A percentile compares a stretch with the other conserved stretches of the same genome.
These are phyloP conservation scores for Pilatotrama ljubarskyi DNA, from an alignment of 768 basidiomycete species.

Conservation along the genomic window DNA sequence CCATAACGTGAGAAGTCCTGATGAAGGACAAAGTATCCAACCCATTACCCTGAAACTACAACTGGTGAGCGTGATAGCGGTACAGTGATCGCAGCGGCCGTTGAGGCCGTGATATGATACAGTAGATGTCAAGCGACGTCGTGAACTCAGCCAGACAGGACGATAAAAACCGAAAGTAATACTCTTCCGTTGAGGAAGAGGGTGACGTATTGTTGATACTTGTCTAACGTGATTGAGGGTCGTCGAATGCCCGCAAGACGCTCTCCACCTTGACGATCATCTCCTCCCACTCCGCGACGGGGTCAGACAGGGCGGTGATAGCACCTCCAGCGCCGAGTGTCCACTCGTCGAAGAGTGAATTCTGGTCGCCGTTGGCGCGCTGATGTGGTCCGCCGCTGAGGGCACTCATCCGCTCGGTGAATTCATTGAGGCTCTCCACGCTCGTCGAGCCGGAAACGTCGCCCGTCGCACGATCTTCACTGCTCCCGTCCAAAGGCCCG, in stretches of 20 bases:
- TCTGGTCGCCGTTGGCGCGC: neutral
- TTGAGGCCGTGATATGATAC: constrained; percentile 22
- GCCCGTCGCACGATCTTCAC: no score
- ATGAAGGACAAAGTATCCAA: constrained; percentile 1
- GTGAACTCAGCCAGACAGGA: constrained; percentile 12
- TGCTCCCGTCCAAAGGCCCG: neutral
- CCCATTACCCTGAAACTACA: neutral
- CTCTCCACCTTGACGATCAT: constrained; percentile 86
- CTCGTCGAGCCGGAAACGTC: neutral
- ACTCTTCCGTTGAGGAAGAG: constrained; percentile 3
- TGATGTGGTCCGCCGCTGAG: neutral
- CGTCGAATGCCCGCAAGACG: constrained; percentile 62
- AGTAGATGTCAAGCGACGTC: constrained; percentile 13
- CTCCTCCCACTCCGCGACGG: constrained; percentile 91
- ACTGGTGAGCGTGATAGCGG: neutral
- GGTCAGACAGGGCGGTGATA: constrained; percentile 89
- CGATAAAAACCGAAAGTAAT: neutral
- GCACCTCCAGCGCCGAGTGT: constrained; percentile 91
- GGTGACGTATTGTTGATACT: neutral
- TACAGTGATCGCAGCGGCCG: constrained; percentile 8
- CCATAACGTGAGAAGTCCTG: neutral
- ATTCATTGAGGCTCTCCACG: neutral
- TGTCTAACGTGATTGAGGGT: neutral
- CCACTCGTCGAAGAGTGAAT: constrained; percentile 55
- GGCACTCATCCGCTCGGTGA: neutral